phyloP scores from a whole-genome alignment of 768 basidiomycete genomes.

The Phlebiopsis gigantea region DNA sequence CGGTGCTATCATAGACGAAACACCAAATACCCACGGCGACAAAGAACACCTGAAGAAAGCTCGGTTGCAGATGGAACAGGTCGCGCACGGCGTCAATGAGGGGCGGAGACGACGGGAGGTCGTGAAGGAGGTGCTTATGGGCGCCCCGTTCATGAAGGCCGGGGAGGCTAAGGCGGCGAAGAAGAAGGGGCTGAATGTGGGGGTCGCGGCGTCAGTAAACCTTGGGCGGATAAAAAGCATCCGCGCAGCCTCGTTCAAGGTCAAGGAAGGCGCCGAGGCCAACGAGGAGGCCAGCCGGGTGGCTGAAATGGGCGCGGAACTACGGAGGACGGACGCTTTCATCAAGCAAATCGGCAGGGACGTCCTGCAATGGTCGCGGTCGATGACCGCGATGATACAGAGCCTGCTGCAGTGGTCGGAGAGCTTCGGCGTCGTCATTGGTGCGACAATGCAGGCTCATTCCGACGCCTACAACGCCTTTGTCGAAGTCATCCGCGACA shows the following conservation, averaged over 20 bases:
- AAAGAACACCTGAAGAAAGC: constrained; percentile 52
- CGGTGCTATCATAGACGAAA: constrained; percentile 67
- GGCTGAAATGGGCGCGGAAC: constrained; percentile 46
- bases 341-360: constrained; percentile 57
- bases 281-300: constrained; percentile 46
- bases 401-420: constrained; percentile 57
- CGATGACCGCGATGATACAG: constrained; percentile 43
- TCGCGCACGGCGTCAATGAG: constrained; percentile 76
- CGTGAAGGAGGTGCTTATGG: constrained; percentile 63
- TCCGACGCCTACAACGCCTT: constrained; percentile 65
- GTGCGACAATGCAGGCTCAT: constrained; percentile 17
- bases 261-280: constrained; percentile 32
- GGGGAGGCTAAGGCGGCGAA: constrained; percentile 32
- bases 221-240: constrained; percentile 57
- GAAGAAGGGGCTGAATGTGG: constrained; percentile 36
- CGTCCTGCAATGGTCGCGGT: constrained; percentile 58
- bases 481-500: constrained; percentile 41
- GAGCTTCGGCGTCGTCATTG: constrained; percentile 61
- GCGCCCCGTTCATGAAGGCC: constrained; percentile 15
- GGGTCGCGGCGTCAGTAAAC: constrained; percentile 51
- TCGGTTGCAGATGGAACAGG: constrained; percentile 58
- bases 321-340: constrained; percentile 53
- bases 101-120: constrained; percentile 72
- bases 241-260: constrained; percentile 25
- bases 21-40: constrained; percentile 64